Percentiles rank a stretch among this genome's conserved stretches.
phyloP scores from a whole-genome alignment of 2,329 filamentous ascomycete genomes.

The Aspergillus pseudoglaucus region DNA sequence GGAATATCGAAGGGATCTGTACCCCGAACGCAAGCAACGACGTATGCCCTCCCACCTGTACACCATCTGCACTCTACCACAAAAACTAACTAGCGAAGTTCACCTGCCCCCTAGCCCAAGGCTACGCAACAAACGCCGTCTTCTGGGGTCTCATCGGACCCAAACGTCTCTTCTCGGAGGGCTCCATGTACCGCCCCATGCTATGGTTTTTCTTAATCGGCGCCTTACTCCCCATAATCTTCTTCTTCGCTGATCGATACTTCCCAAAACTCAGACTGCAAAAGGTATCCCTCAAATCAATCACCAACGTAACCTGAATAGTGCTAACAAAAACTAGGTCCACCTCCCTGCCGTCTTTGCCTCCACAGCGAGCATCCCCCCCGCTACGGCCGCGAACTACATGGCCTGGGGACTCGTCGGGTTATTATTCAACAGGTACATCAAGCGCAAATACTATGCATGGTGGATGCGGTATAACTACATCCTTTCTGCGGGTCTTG shows the following conservation, averaged over 20 bases:
- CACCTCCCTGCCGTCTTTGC: slow-evolving; percentile 9
- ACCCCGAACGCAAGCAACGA: slow-evolving; percentile 53
- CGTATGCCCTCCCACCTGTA: slow-evolving; percentile 48
- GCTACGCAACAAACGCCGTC: slow-evolving; percentile 1
- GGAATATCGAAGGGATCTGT: slow-evolving; percentile 39
- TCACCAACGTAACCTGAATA: neutral
- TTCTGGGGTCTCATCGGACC: slow-evolving; percentile 66
- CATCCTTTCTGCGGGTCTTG: slow-evolving; percentile 61
- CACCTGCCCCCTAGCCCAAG: slow-evolving; percentile 1
- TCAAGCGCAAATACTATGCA: slow-evolving; percentile 53
- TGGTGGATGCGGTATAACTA: slow-evolving; percentile 74
- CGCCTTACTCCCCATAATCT: slow-evolving; percentile 51
- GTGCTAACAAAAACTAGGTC: slow-evolving; percentile 3
- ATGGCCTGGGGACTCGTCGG: slow-evolving; percentile 62
- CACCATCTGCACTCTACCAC: too few species aligned
- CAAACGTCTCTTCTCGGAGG: slow-evolving; percentile 55
- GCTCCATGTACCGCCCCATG: slow-evolving; percentile 54
- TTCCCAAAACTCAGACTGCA: slow-evolving; percentile 56
- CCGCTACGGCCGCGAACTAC: slow-evolving; percentile 62
- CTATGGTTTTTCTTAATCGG: slow-evolving; percentile 66
- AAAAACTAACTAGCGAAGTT: neutral
- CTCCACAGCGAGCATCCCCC: slow-evolving; percentile 44
- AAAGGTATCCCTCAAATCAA: slow-evolving; percentile 40
- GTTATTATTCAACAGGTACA: slow-evolving; percentile 56
- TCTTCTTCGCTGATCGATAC: slow-evolving; percentile 50